Conservation (phyloP, 179 eudicot species). For the Actinidia arguta region DNA sequence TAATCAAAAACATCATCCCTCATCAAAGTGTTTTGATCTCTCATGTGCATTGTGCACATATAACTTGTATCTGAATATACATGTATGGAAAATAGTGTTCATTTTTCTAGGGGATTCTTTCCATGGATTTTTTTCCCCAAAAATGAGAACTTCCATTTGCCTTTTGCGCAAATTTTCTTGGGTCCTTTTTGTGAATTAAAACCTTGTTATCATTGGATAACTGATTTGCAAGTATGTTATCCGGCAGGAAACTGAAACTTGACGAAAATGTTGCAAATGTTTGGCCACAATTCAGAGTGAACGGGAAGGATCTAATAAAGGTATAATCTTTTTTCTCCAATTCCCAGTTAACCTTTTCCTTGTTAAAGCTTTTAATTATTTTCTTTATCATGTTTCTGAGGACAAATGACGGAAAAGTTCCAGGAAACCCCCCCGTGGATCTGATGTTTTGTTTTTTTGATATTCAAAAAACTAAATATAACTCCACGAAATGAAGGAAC, state of each 20-base stretch:
- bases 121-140: background rate
- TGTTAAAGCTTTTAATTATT: background rate
- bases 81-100: background rate
- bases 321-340: constrained; percentile 39
- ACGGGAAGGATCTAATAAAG: constrained; percentile 82
- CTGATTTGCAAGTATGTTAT: constrained; percentile 5
- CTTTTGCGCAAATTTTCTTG: too few species aligned
- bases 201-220: background rate
- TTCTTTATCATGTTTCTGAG: constrained; percentile 12
- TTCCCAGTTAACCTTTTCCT: background rate
- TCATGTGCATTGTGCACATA: background rate
- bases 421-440: background rate
- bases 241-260: constrained; percentile 78
- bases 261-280: constrained; percentile 82
- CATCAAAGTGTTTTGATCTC: background rate
- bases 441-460: background rate
- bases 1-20: background rate
- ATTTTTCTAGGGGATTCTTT: background rate
- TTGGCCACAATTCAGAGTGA: constrained; percentile 89
- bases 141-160: background rate
- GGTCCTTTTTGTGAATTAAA: background rate
- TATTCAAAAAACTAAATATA: background rate
- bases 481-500: background rate
- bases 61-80: background rate
- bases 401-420: background rate